Base-by-base conservation (phyloP, 768 basidiomycete species). In the Agaricus sinodeliciosus region DNA sequence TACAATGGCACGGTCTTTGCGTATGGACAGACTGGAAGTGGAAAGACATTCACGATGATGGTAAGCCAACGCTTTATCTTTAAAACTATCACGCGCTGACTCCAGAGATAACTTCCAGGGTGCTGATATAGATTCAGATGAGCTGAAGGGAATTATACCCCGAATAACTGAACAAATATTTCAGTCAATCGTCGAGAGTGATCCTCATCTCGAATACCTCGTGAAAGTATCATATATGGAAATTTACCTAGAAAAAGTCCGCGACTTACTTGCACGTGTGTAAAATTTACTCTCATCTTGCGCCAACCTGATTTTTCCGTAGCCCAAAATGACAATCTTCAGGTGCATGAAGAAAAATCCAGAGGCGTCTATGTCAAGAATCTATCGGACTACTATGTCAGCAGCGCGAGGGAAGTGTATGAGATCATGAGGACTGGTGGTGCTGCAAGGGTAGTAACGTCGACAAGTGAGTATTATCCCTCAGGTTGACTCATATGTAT, bases 171-270 rank as follows among this genome's bases (percentile, higher is more conserved):
- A 99, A 67, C 96, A 99, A 68, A 96, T 99, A 65, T 99, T 99
- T 69, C 90, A 94, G 58, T 93, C 93, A 46, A 99, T 99, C 65
- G 86, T 96, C 54, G 85, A 93, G 63, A 95, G 94, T 51, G 95
- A 97, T 60, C 80, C 90, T 34, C 91, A 92, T 67, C 73, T 99
- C 54, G 96, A 99, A 69, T 99, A 99, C 68, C 84, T 97, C 58
- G 96, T 99, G 67, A 99, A 99, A 72, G 96, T 97, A 48, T 96
- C 93, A 34, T 99, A 98, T 69, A 97, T 99, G 95, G 96, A 99
- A 73, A 98, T 99, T 55, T 99, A 99, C 69, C 78, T 98, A 56
- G 96, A 99, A 70, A 83, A 87, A 57, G 92, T 99, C 59, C 81
- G 94, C 48, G 96, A 99, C 77, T 72, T 99, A 51, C 78, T 99